These are phyloP conservation scores for Oryza rufipogon DNA, from an alignment of 176 grass and related monocot genomes.

Conservation along the genomic window DNA sequence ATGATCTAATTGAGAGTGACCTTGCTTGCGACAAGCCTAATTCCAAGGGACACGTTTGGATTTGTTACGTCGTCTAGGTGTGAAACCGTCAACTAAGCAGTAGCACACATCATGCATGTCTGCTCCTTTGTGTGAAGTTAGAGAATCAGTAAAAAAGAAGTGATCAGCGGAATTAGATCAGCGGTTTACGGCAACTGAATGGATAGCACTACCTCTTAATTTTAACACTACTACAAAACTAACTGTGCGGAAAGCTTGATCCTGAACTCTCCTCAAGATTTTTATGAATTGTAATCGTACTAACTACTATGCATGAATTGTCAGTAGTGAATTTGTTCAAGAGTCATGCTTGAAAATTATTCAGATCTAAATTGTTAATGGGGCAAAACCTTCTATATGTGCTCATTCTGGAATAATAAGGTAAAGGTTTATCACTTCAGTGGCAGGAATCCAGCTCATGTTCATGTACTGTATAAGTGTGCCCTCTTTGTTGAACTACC, in stretches of 20 bases:
- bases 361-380: not conserved
- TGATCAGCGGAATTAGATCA: not conserved
- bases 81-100: constrained; percentile 1
- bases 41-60: not conserved
- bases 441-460: not conserved
- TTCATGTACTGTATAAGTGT: not conserved
- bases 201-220: not conserved
- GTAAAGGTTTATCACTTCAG: not conserved
- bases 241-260: not conserved
- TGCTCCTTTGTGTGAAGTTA: not conserved
- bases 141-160: not conserved
- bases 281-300: not conserved
- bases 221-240: not conserved
- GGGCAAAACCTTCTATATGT: not conserved
- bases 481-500: not conserved
- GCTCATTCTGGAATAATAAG: not conserved
- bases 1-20: not conserved
- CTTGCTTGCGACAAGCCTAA: not conserved
- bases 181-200: not conserved
- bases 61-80: not conserved
- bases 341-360: not conserved
- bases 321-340: not conserved
- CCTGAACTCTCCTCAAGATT: not conserved
- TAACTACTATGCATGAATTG: not conserved
- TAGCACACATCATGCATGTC: not conserved